Conservation (phyloP, 352 stramenopile species). For the Globisporangium radiosum region DNA sequence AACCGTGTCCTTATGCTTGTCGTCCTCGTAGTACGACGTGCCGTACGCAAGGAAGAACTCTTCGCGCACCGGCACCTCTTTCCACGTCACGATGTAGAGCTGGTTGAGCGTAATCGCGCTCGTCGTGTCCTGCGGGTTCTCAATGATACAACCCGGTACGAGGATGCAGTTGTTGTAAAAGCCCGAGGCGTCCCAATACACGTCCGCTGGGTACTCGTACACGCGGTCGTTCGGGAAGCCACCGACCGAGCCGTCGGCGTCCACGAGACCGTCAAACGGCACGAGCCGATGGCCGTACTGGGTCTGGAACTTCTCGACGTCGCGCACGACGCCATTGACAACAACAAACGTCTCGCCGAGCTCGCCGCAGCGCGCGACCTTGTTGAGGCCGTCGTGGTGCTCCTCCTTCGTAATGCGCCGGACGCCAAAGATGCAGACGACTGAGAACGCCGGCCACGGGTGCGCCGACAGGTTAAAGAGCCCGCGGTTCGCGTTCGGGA, state of each 20-base stretch:
- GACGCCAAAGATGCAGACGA: slow-evolving; percentile 86
- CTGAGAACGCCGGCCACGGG: slow-evolving; percentile 78
- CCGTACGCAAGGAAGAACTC: slow-evolving; percentile 88
- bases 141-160: slow-evolving; percentile 77
- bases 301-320: slow-evolving; percentile 86
- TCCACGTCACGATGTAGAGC: slow-evolving; percentile 87
- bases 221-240: slow-evolving; percentile 85
- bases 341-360: slow-evolving; percentile 85
- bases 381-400: slow-evolving; percentile 85
- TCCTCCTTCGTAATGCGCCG: slow-evolving; percentile 82
- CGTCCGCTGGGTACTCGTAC: slow-evolving; percentile 78
- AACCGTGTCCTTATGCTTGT: slow-evolving; percentile 2
- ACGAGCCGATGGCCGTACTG: slow-evolving; percentile 81
- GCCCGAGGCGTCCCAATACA: slow-evolving; percentile 83
- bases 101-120: slow-evolving; percentile 79
- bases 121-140: slow-evolving; percentile 71
- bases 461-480: slow-evolving; percentile 81
- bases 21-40: slow-evolving; percentile 78
- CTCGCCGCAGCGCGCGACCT: slow-evolving; percentile 77
- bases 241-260: slow-evolving; percentile 76
- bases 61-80: slow-evolving; percentile 73
- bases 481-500: slow-evolving; percentile 72
- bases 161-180: slow-evolving; percentile 90
- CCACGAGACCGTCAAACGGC: slow-evolving; percentile 77
- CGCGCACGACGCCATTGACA: slow-evolving; percentile 77